These are phyloP conservation scores for Acacia crassicarpa DNA, from an alignment of 306 rosid species.

Conservation along the genomic window DNA sequence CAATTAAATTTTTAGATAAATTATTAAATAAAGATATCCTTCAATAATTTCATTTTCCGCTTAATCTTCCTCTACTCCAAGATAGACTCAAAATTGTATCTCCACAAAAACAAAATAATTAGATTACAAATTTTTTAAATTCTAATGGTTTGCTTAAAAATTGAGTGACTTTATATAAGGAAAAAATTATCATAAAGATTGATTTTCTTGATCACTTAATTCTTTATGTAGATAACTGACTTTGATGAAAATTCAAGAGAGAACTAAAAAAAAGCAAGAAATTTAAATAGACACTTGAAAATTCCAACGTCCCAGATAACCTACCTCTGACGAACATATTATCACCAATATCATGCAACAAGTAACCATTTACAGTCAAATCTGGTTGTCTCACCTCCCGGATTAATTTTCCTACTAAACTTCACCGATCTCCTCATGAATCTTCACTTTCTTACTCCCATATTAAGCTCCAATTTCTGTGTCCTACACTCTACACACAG, in stretches of 20 bases:
- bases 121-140: background rate
- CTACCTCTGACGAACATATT: slow-evolving; percentile 3
- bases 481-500: slow-evolving; percentile 2
- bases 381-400: background rate
- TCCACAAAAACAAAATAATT: too few species aligned
- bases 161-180: background rate
- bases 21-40: too few species aligned
- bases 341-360: background rate
- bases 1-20: too few species aligned
- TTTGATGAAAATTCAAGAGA: background rate
- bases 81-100: too few species aligned
- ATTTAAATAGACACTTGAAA: background rate
- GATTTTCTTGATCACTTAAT: background rate
- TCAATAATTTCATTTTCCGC: too few species aligned
- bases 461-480: background rate
- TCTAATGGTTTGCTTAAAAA: background rate
- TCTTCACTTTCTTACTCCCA: background rate
- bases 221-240: background rate
- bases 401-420: background rate
- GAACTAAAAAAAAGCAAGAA: background rate
- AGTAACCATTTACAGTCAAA: background rate
- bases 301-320: background rate
- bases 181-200: background rate
- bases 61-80: too few species aligned
- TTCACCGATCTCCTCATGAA: background rate